phyloP scores from a whole-genome alignment of 2,329 filamentous ascomycete species.

The Calonectria pteridis region DNA sequence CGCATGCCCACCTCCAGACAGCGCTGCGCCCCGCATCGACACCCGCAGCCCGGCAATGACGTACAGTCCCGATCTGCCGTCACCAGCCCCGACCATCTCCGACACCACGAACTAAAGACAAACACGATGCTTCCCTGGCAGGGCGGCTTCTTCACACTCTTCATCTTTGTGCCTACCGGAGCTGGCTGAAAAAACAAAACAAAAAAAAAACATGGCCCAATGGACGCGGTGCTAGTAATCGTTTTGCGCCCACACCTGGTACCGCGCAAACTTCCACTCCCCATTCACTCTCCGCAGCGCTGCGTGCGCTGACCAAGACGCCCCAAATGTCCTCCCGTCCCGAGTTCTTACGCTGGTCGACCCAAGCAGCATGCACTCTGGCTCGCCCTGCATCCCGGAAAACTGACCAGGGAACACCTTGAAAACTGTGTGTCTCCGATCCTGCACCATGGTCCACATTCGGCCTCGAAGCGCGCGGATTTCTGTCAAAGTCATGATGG shows the following conservation, averaged over 20 bases:
- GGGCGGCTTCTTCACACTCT: not conserved
- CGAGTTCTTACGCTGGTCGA: conserved; percentile 44
- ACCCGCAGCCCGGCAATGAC: conserved; percentile 15
- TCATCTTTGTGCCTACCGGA: not conserved
- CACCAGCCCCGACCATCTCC: conserved; percentile 1
- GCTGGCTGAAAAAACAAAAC: not conserved
- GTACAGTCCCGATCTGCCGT: conserved; percentile 3
- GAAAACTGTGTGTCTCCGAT: conserved; percentile 55
- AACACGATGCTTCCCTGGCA: not conserved
- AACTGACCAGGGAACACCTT: conserved; percentile 59
- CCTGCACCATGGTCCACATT: conserved; percentile 59
- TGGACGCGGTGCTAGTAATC: conserved; percentile 27
- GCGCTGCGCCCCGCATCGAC: conserved; percentile 7
- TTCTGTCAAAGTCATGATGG: conserved; percentile 47
- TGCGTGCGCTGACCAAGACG: conserved; percentile 50
- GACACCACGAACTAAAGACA: conserved; percentile 7
- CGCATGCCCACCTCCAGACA: not conserved
- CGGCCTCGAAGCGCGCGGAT: conserved; percentile 54
- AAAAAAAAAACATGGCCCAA: not conserved
- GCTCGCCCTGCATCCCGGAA: conserved; percentile 27
- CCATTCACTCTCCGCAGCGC: conserved; percentile 44
- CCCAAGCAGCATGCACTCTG: conserved; percentile 52
- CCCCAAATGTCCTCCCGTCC: conserved; percentile 42
- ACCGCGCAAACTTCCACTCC: conserved; percentile 50
- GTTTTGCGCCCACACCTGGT: conserved; percentile 50